These are phyloP conservation scores for Musa balbisiana DNA, from an alignment of 202 grass and related monocot species.

Conservation along the genomic window DNA sequence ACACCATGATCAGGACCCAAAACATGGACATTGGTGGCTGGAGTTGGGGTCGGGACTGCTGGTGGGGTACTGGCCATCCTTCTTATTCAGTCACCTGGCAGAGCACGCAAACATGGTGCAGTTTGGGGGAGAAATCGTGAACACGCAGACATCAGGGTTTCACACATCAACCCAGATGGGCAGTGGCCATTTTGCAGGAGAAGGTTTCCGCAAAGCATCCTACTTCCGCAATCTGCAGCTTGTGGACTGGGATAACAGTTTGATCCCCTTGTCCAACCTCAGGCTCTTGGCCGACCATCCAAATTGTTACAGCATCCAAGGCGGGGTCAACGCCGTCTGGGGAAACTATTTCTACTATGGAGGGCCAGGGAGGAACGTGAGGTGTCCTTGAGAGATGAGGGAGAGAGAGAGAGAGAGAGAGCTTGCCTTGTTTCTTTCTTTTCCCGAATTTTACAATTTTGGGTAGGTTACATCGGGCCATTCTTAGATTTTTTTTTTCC, in stretches of 20 bases:
- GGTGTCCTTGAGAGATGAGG: neutral
- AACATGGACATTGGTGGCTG: constrained; percentile 1
- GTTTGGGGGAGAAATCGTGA: neutral
- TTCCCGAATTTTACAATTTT: too few relatives aligned
- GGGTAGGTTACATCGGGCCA: too few relatives aligned
- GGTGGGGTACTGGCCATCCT: neutral
- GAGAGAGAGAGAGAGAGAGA: too few relatives aligned
- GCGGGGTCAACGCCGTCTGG: neutral
- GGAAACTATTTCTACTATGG: constrained; percentile 1
- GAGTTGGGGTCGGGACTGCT: neutral
- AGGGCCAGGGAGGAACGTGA: neutral
- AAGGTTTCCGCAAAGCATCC: neutral
- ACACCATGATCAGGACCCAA: neutral
- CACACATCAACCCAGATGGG: neutral
- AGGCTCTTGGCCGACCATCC: neutral
- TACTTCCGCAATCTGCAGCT: constrained; percentile 1
- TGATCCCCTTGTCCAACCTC: neutral
- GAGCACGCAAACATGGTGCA: neutral
- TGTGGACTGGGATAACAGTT: neutral
- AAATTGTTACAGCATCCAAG: neutral
- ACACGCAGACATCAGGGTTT: neutral
- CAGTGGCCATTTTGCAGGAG: neutral
- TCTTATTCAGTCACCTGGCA: neutral
- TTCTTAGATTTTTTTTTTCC: too few relatives aligned
- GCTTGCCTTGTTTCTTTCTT: too few relatives aligned